Conservation (phyloP, 495 filamentous ascomycete genomes). For the Penicillium chermesinum region DNA sequence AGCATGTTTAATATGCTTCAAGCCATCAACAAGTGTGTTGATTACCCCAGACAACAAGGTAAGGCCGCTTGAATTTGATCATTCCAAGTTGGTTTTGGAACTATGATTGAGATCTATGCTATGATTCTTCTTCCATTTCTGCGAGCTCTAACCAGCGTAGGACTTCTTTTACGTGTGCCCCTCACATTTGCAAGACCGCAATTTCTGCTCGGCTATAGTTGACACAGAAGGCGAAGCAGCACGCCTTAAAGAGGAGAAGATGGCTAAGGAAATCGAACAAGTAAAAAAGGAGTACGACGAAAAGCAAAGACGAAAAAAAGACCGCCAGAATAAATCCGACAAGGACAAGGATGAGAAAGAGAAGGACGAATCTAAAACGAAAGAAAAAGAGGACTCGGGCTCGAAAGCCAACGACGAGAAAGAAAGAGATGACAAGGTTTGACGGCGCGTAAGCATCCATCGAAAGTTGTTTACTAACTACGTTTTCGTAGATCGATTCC, state of each 20-base stretch:
- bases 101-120: background rate
- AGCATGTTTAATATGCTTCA: conserved; percentile 87
- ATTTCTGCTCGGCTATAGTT: conserved; percentile 75
- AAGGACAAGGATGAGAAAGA: conserved; percentile 33
- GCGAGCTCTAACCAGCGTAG: conserved; percentile 36
- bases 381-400: conserved; percentile 13
- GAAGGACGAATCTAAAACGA: background rate
- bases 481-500: conserved; percentile 28
- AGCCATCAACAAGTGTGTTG: conserved; percentile 78
- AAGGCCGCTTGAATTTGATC: conserved; percentile 5
- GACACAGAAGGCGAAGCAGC: conserved; percentile 70
- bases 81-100: background rate
- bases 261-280: conserved; percentile 67
- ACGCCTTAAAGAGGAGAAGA: conserved; percentile 58
- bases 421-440: conserved; percentile 53
- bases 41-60: conserved; percentile 91
- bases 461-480: background rate
- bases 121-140: background rate
- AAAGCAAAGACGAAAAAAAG: conserved; percentile 36
- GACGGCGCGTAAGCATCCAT: background rate
- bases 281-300: conserved; percentile 56
- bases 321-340: conserved; percentile 19
- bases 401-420: conserved; percentile 40
- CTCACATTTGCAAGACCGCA: conserved; percentile 74
- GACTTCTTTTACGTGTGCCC: conserved; percentile 94